phyloP scores from a whole-genome alignment of 192 early-diverging fungal genomes.

The Linnemannia exigua region DNA sequence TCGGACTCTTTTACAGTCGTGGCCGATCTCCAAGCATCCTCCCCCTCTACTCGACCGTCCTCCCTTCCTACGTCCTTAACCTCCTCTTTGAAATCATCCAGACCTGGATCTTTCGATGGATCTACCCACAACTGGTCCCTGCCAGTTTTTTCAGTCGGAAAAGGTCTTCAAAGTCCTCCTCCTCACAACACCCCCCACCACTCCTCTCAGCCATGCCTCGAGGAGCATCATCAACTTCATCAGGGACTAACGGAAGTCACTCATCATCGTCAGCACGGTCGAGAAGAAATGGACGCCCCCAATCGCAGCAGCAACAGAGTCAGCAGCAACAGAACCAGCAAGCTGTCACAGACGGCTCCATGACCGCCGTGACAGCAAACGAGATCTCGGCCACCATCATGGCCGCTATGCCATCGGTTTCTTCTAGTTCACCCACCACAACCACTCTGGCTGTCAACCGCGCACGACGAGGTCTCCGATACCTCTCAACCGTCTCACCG shows the following conservation, averaged over 20 bases:
- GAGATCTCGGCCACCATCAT: conserved; percentile 56
- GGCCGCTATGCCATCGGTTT: conserved; percentile 48
- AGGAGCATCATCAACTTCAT: background rate
- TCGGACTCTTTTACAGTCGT: conserved; percentile 48
- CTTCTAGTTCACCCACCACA: conserved; percentile 21
- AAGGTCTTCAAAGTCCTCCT: conserved; percentile 22
- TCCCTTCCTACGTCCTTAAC: conserved; percentile 51
- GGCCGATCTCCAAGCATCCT: conserved; percentile 45
- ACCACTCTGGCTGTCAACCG: conserved; percentile 38
- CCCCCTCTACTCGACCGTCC: conserved; percentile 45
- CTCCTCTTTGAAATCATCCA: conserved; percentile 53
- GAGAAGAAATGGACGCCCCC: background rate
- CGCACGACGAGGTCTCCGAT: conserved; percentile 34
- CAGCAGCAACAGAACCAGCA: background rate
- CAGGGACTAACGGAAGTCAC: background rate
- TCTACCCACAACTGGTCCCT: conserved; percentile 46
- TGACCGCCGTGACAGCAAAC: conserved; percentile 37
- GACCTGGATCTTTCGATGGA: conserved; percentile 56
- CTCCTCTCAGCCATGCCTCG: conserved; percentile 17
- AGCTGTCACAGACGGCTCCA: conserved; percentile 4
- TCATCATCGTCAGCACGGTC: background rate
- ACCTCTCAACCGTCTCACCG: conserved; percentile 30
- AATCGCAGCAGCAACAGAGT: conserved; percentile 15
- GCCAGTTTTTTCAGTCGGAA: conserved; percentile 34
- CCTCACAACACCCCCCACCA: conserved; percentile 10